Evolutionary conservation across 2,329 filamentous ascomycete species (phyloP).

Genomic region (Peltaster fructicola): DNA sequence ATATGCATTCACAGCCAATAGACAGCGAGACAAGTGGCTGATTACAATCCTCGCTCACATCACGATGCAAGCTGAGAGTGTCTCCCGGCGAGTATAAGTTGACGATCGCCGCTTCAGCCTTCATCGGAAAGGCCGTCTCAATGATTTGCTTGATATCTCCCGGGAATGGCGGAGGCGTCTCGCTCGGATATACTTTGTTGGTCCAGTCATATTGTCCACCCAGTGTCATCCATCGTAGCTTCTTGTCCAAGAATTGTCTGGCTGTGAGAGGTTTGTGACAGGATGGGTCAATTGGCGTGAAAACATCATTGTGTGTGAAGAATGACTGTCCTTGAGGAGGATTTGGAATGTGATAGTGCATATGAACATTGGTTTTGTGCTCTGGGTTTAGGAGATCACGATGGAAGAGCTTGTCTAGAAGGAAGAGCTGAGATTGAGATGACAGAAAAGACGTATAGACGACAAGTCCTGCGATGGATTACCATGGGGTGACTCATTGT

Average conservation of each 20-base stretch:
- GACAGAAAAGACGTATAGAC: slow-evolving; percentile 51
- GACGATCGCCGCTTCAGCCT: slow-evolving; percentile 76
- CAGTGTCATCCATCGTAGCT: slow-evolving; percentile 83
- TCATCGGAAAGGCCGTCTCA: slow-evolving; percentile 55
- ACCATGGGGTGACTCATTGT: slow-evolving; percentile 3
- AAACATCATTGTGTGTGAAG: slow-evolving; percentile 26
- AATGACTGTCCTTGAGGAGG: slow-evolving; percentile 31
- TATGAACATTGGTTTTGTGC: slow-evolving; percentile 80
- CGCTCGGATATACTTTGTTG: slow-evolving; percentile 57
- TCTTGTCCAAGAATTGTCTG: slow-evolving; percentile 54
- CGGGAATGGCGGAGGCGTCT: slow-evolving; percentile 55
- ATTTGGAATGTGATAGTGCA: slow-evolving; percentile 59
- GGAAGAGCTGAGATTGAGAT: slow-evolving; percentile 57
- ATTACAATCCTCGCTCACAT: slow-evolving; percentile 74
- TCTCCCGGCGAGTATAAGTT: slow-evolving; percentile 87
- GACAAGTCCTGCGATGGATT: slow-evolving; percentile 9
- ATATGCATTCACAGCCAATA: slow-evolving; percentile 77
- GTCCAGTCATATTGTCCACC: slow-evolving; percentile 98
- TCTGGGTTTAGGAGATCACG: slow-evolving; percentile 52
- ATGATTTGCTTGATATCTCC: slow-evolving; percentile 52
- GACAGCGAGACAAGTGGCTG: slow-evolving; percentile 69
- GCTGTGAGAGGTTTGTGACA: slow-evolving; percentile 61
- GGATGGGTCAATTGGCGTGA: slow-evolving; percentile 46
- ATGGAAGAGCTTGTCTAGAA: slow-evolving; percentile 62
- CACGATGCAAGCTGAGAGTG: slow-evolving; percentile 79